These are phyloP conservation scores for Trametes gibbosa DNA, from an alignment of 768 basidiomycete species.

Conservation along the genomic window DNA sequence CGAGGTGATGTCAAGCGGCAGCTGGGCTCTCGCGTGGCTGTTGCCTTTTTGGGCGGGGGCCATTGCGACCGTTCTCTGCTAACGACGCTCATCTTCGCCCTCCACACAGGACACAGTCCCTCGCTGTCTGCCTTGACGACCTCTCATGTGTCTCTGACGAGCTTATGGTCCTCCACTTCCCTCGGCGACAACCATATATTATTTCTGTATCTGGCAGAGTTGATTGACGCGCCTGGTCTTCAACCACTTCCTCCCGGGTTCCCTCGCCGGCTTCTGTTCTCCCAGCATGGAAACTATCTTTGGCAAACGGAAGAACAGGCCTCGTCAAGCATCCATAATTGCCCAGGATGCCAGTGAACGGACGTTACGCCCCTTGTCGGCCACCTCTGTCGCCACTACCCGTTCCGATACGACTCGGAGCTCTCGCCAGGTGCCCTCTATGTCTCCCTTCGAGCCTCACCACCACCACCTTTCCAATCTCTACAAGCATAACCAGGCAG, in stretches of 20 bases:
- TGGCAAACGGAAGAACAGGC: constrained; percentile 36
- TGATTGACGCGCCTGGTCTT: not conserved
- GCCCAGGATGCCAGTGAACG: constrained; percentile 30
- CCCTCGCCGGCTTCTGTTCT: not conserved
- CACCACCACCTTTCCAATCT: constrained; percentile 53
- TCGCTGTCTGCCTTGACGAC: not conserved
- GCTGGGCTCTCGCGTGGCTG: constrained; percentile 1
- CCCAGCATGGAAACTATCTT: constrained; percentile 36
- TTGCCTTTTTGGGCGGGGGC: not conserved
- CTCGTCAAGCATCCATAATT: constrained; percentile 34
- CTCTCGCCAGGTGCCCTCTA: constrained; percentile 63
- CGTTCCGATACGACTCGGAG: constrained; percentile 56
- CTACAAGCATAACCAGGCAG: constrained; percentile 35
- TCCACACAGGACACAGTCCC: not conserved
- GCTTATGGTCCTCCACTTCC: not conserved
- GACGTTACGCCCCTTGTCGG: constrained; percentile 31
- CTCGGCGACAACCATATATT: not conserved
- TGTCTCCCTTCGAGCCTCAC: constrained; percentile 50
- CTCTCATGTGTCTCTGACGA: constrained; percentile 7
- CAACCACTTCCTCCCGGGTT: not conserved
- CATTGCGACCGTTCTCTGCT: constrained; percentile 1
- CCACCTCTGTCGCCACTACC: constrained; percentile 41
- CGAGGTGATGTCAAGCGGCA: constrained; percentile 12
- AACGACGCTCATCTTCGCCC: not conserved
- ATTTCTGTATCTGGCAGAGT: not conserved